Percentiles rank a stretch among this genome's conserved stretches.
Conservation (phyloP, 495 filamentous ascomycete genomes). For the Chaetomium cochliodes region DNA sequence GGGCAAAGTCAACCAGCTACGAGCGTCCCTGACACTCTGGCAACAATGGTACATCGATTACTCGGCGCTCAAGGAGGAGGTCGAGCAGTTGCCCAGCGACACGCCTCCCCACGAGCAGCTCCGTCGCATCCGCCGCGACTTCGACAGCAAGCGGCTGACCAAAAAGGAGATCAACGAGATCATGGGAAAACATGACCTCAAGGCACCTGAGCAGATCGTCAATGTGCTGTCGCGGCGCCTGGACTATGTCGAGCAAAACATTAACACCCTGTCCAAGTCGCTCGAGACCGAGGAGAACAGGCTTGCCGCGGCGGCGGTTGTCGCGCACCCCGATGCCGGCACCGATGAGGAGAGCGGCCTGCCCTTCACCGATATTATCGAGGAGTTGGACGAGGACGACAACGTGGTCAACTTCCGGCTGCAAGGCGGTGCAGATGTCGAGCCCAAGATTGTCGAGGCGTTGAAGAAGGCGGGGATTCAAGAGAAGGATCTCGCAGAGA, state of each 20-base stretch:
- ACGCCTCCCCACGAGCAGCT: conserved; percentile 55
- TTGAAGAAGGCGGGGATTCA: conserved; percentile 64
- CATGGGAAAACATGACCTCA: conserved; percentile 54
- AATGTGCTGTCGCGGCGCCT: conserved; percentile 71
- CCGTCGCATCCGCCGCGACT: conserved; percentile 41
- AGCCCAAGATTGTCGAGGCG: conserved; percentile 62
- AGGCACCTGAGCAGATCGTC: conserved; percentile 58
- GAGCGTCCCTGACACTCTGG: conserved; percentile 79
- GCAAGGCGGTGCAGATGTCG: conserved; percentile 59
- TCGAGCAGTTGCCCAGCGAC: conserved; percentile 51
- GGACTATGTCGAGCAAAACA: conserved; percentile 85
- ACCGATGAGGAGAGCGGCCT: conserved; percentile 61
- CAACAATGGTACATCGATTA: conserved; percentile 88
- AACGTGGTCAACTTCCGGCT: conserved; percentile 70
- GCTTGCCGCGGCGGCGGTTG: conserved; percentile 51
- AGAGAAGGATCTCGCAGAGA: conserved; percentile 26
- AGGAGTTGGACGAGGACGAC: conserved; percentile 89
- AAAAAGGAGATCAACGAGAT: conserved; percentile 62
- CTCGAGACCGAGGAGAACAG: conserved; percentile 66
- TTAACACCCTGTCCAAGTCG: conserved; percentile 64
- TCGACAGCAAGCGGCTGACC: conserved; percentile 46
- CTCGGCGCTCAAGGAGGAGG: conserved; percentile 78
- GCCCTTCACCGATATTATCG: conserved; percentile 80
- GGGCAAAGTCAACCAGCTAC: conserved; percentile 69
- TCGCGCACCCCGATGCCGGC: conserved; percentile 48